phyloP scores from a whole-genome alignment of 225 moss, liverwort and hornwort species.

The Climacium dendroides region DNA sequence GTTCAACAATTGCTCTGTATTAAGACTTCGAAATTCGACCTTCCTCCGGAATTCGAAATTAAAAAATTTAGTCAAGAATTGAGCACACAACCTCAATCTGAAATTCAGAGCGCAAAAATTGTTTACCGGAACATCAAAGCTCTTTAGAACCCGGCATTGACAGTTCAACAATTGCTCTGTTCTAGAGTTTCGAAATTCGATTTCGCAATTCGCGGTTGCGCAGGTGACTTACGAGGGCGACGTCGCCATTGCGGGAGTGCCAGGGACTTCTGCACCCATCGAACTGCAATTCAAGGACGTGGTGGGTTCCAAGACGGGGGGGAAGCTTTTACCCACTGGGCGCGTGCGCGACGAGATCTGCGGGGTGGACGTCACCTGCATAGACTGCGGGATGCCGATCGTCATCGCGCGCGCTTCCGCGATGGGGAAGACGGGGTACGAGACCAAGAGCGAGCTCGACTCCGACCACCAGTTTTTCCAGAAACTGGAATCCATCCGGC shows the following conservation, averaged over 20 bases:
- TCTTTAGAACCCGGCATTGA: not conserved
- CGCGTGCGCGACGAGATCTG: slow-evolving; percentile 12
- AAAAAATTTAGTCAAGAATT: not conserved
- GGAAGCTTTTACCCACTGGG: slow-evolving; percentile 34
- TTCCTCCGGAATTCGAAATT: not conserved
- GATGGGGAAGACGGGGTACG: slow-evolving; percentile 45
- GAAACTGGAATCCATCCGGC: slow-evolving; percentile 25
- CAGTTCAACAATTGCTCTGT: not conserved
- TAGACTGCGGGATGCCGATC: slow-evolving; percentile 44
- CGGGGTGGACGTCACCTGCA: slow-evolving; percentile 54
- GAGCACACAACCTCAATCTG: too few species aligned
- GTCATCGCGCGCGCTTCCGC: slow-evolving; percentile 29
- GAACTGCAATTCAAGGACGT: slow-evolving; percentile 21
- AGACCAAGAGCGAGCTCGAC: slow-evolving; percentile 21
- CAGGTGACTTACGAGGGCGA: slow-evolving; percentile 39
- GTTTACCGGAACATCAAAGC: not conserved
- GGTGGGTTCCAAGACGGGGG: slow-evolving; percentile 35
- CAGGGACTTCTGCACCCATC: slow-evolving; percentile 40
- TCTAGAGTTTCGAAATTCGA: not conserved
- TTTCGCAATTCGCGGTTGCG: not conserved
- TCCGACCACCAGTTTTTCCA: slow-evolving; percentile 17
- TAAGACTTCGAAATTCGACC: not conserved
- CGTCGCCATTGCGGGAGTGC: slow-evolving; percentile 23
- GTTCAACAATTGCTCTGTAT: not conserved
- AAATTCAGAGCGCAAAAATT: not conserved